Percentiles rank a stretch among this genome's conserved stretches.
phyloP scores from a whole-genome alignment of 768 basidiomycete genomes.

The Lentinula sp. region DNA sequence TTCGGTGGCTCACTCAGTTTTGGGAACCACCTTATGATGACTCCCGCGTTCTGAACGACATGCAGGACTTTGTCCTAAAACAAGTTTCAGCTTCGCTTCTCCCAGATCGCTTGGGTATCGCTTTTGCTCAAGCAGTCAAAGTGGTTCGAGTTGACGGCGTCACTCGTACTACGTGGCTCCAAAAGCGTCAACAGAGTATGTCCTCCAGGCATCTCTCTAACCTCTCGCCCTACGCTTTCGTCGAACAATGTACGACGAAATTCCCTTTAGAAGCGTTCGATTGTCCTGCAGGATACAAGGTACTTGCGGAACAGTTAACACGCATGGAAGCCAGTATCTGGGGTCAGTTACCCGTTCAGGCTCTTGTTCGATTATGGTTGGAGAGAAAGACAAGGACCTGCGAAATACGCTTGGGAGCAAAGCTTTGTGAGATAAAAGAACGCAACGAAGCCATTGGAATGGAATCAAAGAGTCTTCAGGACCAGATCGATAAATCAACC shows the following conservation, averaged over 20 bases:
- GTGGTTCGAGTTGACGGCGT: conserved; percentile 19
- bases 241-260: conserved; percentile 17
- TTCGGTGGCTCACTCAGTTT: conserved; percentile 66
- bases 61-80: conserved; percentile 18
- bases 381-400: conserved; percentile 21
- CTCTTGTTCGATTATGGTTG: conserved; percentile 35
- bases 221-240: conserved; percentile 20
- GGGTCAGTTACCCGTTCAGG: conserved; percentile 34
- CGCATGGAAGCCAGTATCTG: conserved; percentile 29
- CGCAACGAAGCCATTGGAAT: background rate
- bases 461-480: background rate
- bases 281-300: conserved; percentile 27
- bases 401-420: conserved; percentile 16
- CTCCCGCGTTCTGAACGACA: conserved; percentile 24
- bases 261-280: conserved; percentile 28
- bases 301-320: conserved; percentile 42
- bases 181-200: background rate
- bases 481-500: conserved; percentile 25
- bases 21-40: conserved; percentile 55
- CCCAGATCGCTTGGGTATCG: conserved; percentile 1
- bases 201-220: background rate
- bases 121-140: conserved; percentile 13
- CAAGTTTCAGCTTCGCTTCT: conserved; percentile 19
- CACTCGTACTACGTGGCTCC: background rate
- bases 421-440: background rate